phyloP scores from a whole-genome alignment of 2,329 filamentous ascomycete species.

The Aspergillus sp. region DNA sequence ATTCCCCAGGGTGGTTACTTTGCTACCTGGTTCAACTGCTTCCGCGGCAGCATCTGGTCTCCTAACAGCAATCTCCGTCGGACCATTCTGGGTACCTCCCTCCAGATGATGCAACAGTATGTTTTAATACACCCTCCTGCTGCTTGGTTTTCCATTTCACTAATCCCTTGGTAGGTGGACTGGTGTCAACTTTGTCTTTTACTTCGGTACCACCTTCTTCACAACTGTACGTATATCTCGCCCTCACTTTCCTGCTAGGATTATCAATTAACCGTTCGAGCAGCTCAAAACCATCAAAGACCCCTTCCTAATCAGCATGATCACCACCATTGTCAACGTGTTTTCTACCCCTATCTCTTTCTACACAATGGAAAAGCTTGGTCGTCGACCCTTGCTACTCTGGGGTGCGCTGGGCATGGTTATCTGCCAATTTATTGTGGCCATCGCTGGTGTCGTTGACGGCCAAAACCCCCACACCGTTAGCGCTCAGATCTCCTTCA shows the following conservation, averaged over 20 bases:
- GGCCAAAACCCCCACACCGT: constrained; percentile 48
- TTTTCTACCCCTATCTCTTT: constrained; percentile 83
- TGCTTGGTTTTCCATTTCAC: not conserved
- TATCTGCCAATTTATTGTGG: constrained; percentile 82
- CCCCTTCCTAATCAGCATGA: constrained; percentile 77
- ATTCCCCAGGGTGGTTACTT: constrained; percentile 67
- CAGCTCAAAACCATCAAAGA: constrained; percentile 73
- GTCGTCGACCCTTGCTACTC: constrained; percentile 77
- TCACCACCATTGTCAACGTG: constrained; percentile 88
- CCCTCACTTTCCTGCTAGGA: not conserved
- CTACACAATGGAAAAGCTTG: constrained; percentile 78
- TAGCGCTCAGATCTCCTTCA: constrained; percentile 77
- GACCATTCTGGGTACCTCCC: constrained; percentile 68
- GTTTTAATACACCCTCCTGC: not conserved
- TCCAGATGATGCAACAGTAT: constrained; percentile 77
- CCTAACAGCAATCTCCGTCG: constrained; percentile 61
- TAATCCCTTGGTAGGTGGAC: constrained; percentile 50
- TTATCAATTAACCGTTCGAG: not conserved
- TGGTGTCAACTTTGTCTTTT: constrained; percentile 92
- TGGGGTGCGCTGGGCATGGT: constrained; percentile 79
- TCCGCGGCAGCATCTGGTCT: constrained; percentile 55
- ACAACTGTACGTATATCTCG: constrained; percentile 38
- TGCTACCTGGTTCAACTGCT: constrained; percentile 67
- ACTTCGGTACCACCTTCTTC: constrained; percentile 84
- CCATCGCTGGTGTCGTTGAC: constrained; percentile 67